Percentiles rank a stretch among this genome's conserved stretches.
Conservation (phyloP, 768 basidiomycete species). For the Auriscalpium orientale region DNA sequence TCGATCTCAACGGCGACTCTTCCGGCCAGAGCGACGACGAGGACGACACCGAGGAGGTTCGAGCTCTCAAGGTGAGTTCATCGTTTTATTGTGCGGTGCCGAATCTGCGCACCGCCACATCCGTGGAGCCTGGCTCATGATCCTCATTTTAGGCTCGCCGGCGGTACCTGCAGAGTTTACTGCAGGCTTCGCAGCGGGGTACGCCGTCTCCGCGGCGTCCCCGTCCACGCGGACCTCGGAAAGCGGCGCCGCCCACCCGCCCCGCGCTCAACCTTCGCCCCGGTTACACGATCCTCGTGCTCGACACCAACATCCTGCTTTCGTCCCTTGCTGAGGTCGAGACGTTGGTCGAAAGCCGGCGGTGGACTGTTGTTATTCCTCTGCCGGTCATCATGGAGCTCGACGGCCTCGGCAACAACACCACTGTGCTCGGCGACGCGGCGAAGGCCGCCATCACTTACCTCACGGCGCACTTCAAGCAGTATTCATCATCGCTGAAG, state of each 20-base stretch:
- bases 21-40: conserved; percentile 41
- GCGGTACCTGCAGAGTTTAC: conserved; percentile 62
- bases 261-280: conserved; percentile 53
- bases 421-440: conserved; percentile 59
- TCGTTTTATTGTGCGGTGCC: neutral
- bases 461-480: conserved; percentile 66
- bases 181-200: conserved; percentile 38
- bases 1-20: conserved; percentile 40
- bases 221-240: conserved; percentile 19
- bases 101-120: conserved; percentile 8
- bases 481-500: conserved; percentile 74
- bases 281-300: conserved; percentile 84
- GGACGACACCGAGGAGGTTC: conserved; percentile 65
- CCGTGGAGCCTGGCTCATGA: conserved; percentile 4
- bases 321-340: conserved; percentile 70
- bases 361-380: conserved; percentile 87
- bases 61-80: conserved; percentile 64
- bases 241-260: conserved; percentile 25
- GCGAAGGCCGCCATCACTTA: conserved; percentile 70
- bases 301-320: conserved; percentile 93
- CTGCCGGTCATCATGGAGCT: conserved; percentile 96
- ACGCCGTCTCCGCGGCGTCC: conserved; percentile 18
- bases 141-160: conserved; percentile 53
- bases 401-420: conserved; percentile 73
- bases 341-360: conserved; percentile 67